Evolutionary conservation across 2,329 filamentous ascomycete species (phyloP), one percentile per base, ranked within the genome.

Genomic region (Pseudohalonectria lignicola): DNA sequence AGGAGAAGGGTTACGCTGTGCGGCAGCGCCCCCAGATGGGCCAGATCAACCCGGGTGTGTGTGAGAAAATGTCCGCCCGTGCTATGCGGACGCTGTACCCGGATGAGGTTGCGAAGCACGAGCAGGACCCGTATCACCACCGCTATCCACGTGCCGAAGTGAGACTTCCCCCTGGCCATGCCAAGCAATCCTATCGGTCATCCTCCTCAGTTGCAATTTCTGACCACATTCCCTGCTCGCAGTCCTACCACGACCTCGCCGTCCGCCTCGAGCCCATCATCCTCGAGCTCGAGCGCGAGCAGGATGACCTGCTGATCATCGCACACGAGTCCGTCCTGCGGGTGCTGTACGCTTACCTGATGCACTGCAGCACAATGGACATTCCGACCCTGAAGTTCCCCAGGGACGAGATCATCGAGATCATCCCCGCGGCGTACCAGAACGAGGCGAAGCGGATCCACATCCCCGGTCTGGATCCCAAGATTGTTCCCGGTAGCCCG

Each of bases 191-290:
- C n/a, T n/a, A n/a, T n/a, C n/a, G n/a, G n/a, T n/a, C n/a, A n/a
- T n/a, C n/a, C n/a, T n/a, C n/a, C n/a, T n/a, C n/a, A n/a, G n/a
- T n/a, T n/a, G n/a, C n/a, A n/a, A n/a, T n/a, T n/a, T n/a, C n/a
- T n/a, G n/a, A n/a, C n/a, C n/a, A n/a, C n/a, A n/a, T n/a, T 12
- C 2, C 5, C 40, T 5, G 20, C 7, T 18, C 42, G 36, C 49
- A 94, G 84, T 96, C 90, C 8, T 98, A 98, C 60, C 92, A 98
- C 56, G 92, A 98, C 54, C 78, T 98, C 31, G 92, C 92, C n/a
- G 92, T 98, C 42, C 85, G 92, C 17, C 77, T 98, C 34, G 92
- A 98, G 57, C 93, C 92, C 30, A 94, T 98, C 52, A 98, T 98
- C 53, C 75, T 98, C 21, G 92, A 98, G 57, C 74, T 98, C 12